phyloP scores from a whole-genome alignment of 441 rosid species.

The Jatropha podagrica region DNA sequence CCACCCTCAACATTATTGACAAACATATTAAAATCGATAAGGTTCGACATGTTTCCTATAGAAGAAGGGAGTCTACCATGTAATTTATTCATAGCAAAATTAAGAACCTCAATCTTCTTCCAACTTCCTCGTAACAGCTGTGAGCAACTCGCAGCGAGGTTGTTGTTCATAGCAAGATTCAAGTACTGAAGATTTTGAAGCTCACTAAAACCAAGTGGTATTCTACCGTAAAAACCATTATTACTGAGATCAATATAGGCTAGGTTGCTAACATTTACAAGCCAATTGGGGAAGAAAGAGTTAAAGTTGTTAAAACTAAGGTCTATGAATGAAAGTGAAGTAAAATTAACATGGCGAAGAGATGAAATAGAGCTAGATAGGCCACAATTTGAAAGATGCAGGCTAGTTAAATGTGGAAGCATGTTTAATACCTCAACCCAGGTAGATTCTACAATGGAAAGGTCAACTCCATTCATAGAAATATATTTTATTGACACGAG shows the following conservation, averaged over 20 bases:
- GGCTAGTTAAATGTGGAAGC: background rate
- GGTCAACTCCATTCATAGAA: constrained; percentile 6
- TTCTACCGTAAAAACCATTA: constrained; percentile 32
- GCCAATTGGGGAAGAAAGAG: constrained; percentile 37
- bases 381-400: background rate
- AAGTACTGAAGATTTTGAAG: constrained; percentile 28
- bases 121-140: constrained; percentile 32
- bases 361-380: background rate
- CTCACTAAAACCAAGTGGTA: constrained; percentile 38
- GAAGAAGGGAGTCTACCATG: constrained; percentile 37
- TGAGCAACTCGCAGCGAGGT: constrained; percentile 35
- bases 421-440: constrained; percentile 5
- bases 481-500: constrained; percentile 33
- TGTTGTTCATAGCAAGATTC: constrained; percentile 30
- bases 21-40: background rate
- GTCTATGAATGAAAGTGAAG: constrained; percentile 37
- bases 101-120: constrained; percentile 40
- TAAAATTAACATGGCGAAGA: constrained; percentile 26
- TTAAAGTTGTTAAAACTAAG: constrained; percentile 39
- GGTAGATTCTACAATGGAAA: background rate
- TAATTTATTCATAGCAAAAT: constrained; percentile 38
- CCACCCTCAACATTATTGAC: constrained; percentile 32
- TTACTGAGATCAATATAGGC: constrained; percentile 29
- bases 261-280: constrained; percentile 33
- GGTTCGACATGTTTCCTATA: constrained; percentile 26